Evolutionary conservation across 768 basidiomycete genomes (phyloP), one percentile per base, ranked within the genome.

Genomic region (Ephemerocybe angulata): DNA sequence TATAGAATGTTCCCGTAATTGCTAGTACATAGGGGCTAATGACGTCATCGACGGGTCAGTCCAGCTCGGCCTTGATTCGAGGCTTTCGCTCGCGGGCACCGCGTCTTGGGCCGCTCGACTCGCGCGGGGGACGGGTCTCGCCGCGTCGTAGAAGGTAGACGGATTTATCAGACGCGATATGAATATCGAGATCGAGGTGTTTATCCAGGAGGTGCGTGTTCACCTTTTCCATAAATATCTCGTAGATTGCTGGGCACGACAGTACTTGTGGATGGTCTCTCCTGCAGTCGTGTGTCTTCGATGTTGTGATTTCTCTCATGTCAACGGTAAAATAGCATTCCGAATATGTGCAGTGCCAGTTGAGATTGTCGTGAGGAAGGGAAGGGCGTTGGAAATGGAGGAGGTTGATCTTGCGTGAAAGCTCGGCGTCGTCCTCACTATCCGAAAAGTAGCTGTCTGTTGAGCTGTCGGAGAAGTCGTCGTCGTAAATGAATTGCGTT

Each of bases 381-480:
- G 25, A 15, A 37, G 38, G 40, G 8, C 12, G 1, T 27, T 52
- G 11, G 30, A 54, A 19, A n/a, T 4, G 24, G 19, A n/a, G 19
- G 10, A 51, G 35, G 19, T 25, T 51, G 21, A 11, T 40, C 38
- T 33, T 28, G 19, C n/a, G n/a, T n/a, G n/a, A n/a, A n/a, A n/a
- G n/a, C n/a, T 54, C 53, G 11, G 19, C 8, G 30, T 33, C 30
- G 42, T n/a, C 13, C 47, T 55, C 54, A 8, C 40, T 38, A 2
- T n/a, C n/a, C n/a, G n/a, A n/a, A n/a, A n/a, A n/a, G n/a, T n/a
- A n/a, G n/a, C n/a, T n/a, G n/a, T 30, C 54, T 3, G 54, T 50
- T 4, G 54, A 50, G 17, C 27, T 24, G 22, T 55, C 54, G 33
- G 25, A 50, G 28, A 55, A 55, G 38, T 55, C 54, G 12, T 35